Evolutionary conservation across 2,329 filamentous ascomycete species (phyloP).

Genomic region (Fusarium sulawesiense): DNA sequence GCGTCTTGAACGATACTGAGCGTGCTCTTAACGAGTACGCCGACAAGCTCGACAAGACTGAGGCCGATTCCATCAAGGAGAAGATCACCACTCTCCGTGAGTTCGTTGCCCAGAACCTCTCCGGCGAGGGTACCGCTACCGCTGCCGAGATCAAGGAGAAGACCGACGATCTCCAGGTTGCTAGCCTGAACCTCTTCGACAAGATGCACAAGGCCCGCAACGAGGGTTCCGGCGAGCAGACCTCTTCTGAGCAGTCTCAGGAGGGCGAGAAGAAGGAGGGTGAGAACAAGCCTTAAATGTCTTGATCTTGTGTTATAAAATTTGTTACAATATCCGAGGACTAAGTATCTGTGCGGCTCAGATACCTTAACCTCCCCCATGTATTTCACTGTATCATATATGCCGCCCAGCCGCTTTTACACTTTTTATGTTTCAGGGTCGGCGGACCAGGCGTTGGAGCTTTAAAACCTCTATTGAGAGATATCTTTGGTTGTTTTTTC

Average conservation of each 20-base stretch:
- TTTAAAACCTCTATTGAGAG: conserved; percentile 60
- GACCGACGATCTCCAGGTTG: conserved; percentile 97
- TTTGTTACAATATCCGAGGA: conserved; percentile 50
- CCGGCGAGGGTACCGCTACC: conserved; percentile 86
- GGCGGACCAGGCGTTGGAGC: conserved; percentile 64
- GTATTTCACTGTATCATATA: conserved; percentile 66
- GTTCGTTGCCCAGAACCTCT: conserved; percentile 93
- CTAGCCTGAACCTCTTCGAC: conserved; percentile 96
- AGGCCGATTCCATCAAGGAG: conserved; percentile 92
- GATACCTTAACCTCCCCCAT: conserved; percentile 51
- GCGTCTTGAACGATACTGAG: conserved; percentile 96
- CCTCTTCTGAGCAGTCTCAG: conserved; percentile 60
- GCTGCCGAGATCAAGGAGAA: conserved; percentile 97
- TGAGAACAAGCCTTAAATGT: conserved; percentile 73
- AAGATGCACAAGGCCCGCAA: conserved; percentile 98
- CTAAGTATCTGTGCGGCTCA: conserved; percentile 51
- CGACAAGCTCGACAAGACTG: conserved; percentile 95
- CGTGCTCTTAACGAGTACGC: conserved; percentile 97
- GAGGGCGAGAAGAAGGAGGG: conserved; percentile 84
- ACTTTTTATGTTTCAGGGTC: conserved; percentile 60
- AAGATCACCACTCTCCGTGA: conserved; percentile 89
- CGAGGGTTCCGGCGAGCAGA: conserved; percentile 69
- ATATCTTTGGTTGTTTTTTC: conserved; percentile 58
- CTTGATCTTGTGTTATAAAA: conserved; percentile 41
- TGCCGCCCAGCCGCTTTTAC: conserved; percentile 53